A percentile compares a stretch with the other conserved stretches of the same genome.
Conservation (phyloP, 805 yeast genomes). For the Wickerhamiella allomyrinae region DNA sequence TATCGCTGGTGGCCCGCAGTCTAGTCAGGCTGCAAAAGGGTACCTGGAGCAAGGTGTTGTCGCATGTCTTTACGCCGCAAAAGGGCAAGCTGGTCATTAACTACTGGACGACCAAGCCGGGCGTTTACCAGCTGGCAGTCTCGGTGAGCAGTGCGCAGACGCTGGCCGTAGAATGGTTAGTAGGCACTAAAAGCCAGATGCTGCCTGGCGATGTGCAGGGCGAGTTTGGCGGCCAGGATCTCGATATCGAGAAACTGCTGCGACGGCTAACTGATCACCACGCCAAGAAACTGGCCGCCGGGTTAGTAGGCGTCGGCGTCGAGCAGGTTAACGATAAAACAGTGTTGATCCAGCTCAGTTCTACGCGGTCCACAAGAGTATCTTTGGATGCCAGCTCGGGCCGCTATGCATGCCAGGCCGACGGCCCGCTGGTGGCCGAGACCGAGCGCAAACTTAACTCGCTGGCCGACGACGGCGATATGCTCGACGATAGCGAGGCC, state of each 20-base stretch:
- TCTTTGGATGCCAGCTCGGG: slow-evolving; percentile 18
- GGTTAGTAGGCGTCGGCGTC: slow-evolving; percentile 11
- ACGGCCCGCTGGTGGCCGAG: slow-evolving; percentile 9
- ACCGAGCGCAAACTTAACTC: slow-evolving; percentile 13
- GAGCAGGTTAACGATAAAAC: slow-evolving; percentile 2
- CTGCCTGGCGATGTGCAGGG: slow-evolving; percentile 2
- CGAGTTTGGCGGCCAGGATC: slow-evolving; percentile 1
- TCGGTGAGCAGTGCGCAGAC: slow-evolving; percentile 38
- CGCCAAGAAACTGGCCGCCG: slow-evolving; percentile 7
- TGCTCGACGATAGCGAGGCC: slow-evolving; percentile 7
- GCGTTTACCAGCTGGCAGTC: slow-evolving; percentile 26
- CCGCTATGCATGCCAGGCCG: slow-evolving; percentile 9
- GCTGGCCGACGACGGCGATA: slow-evolving; percentile 1
- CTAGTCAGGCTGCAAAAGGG: slow-evolving; percentile 35
- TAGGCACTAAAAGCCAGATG: slow-evolving; percentile 1
- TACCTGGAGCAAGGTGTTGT: slow-evolving; percentile 46
- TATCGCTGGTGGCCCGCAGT: slow-evolving; percentile 46
- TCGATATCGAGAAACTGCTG: slow-evolving; percentile 5
- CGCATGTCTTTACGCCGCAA: slow-evolving; percentile 37
- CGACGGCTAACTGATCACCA: slow-evolving; percentile 9
- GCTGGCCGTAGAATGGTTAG: slow-evolving; percentile 22
- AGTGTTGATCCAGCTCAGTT: slow-evolving; percentile 7
- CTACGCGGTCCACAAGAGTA: slow-evolving; percentile 10
- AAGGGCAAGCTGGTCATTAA: slow-evolving; percentile 39
- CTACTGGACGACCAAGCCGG: slow-evolving; percentile 48